Evolutionary conservation across 352 stramenopile genomes (phyloP).

Genomic region (Globisporangium lucens): DNA sequence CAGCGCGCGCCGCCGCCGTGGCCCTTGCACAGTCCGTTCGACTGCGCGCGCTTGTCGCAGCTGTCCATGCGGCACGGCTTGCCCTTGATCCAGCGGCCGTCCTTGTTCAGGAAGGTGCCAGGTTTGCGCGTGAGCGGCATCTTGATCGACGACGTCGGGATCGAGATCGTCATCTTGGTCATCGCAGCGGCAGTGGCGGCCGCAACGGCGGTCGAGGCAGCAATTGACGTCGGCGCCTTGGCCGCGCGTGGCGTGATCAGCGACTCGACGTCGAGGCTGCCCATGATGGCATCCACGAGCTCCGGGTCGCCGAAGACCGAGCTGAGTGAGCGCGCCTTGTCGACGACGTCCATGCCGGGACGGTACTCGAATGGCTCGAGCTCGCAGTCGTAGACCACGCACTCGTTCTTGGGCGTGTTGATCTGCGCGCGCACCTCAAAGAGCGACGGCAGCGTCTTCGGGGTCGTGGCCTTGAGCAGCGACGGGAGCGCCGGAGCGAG

Average conservation of each 20-base stretch:
- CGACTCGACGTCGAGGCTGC: conserved; percentile 57
- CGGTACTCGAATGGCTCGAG: conserved; percentile 74
- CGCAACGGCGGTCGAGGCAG: conserved; percentile 15
- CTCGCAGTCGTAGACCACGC: conserved; percentile 35
- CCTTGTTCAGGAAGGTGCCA: conserved; percentile 86
- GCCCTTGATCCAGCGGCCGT: conserved; percentile 86
- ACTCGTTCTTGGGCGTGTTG: conserved; percentile 10
- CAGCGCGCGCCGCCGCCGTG: conserved; percentile 80
- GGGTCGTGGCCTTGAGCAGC: conserved; percentile 10
- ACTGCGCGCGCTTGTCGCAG: conserved; percentile 79
- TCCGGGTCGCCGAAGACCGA: conserved; percentile 78
- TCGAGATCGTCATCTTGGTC: conserved; percentile 23
- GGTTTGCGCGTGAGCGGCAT: conserved; percentile 59
- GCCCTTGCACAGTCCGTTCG: conserved; percentile 75
- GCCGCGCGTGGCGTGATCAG: conserved; percentile 14
- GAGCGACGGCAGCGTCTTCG: conserved; percentile 22
- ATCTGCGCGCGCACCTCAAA: conserved; percentile 18
- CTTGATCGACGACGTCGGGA: conserved; percentile 22
- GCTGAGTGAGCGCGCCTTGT: conserved; percentile 47
- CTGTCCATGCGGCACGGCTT: conserved; percentile 71
- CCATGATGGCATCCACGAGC: conserved; percentile 79
- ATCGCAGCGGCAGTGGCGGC: conserved; percentile 19
- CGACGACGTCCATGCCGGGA: conserved; percentile 18
- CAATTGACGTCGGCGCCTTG: conserved; percentile 10
- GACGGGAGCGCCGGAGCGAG: conserved; percentile 17